phyloP scores from a whole-genome alignment of 2,329 filamentous ascomycete genomes.

The Fusarium odoratissimum region DNA sequence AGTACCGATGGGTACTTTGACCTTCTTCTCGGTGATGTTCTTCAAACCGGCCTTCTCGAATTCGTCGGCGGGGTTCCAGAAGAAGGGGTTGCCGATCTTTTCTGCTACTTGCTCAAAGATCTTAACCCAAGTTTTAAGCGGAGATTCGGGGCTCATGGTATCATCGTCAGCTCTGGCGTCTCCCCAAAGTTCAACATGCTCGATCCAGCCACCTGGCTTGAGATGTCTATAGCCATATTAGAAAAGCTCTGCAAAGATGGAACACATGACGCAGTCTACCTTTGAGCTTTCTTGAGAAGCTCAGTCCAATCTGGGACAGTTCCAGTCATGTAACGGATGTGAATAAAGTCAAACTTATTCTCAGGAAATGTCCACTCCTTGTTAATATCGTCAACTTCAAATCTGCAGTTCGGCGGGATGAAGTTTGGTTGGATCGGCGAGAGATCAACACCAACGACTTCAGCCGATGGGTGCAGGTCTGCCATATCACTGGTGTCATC shows the following conservation, averaged over 20 bases:
- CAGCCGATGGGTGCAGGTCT: constrained; percentile 19
- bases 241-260: accelerated
- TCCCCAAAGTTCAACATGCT: constrained; percentile 29
- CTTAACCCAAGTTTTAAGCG: constrained; percentile 21
- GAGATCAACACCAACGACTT: constrained; percentile 22
- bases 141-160: constrained; percentile 18
- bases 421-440: constrained; percentile 29
- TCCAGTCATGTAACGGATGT: constrained; percentile 24
- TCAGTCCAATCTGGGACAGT: constrained; percentile 24
- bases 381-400: constrained; percentile 30
- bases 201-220: constrained; percentile 25
- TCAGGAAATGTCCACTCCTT: constrained; percentile 23
- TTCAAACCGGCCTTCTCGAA: constrained; percentile 12
- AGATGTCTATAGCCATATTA: not conserved
- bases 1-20: constrained; percentile 21
- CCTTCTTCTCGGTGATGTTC: constrained; percentile 16
- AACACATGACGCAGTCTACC: accelerated
- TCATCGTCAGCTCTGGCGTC: constrained; percentile 19
- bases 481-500: constrained; percentile 6
- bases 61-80: constrained; percentile 16
- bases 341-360: constrained; percentile 25
- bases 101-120: constrained; percentile 20
- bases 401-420: constrained; percentile 13
- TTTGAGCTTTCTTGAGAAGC: constrained; percentile 9
- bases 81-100: constrained; percentile 21